Percentiles rank a stretch among this genome's conserved stretches.
phyloP scores from a whole-genome alignment of 164 flowering plant species.

The Vitis rupestris region DNA sequence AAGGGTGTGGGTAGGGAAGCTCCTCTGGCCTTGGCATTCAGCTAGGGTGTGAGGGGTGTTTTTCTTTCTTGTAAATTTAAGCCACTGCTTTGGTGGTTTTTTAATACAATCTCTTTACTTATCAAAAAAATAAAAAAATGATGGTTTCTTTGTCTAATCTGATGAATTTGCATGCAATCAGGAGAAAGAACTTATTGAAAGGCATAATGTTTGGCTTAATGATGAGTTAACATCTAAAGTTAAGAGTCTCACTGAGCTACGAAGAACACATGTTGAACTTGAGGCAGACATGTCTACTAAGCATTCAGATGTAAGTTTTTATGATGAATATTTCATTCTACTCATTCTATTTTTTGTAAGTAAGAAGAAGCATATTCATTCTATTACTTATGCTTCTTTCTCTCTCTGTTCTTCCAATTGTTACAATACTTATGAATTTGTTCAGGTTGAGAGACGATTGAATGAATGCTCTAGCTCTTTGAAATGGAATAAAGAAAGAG shows the following conservation, averaged over 20 bases:
- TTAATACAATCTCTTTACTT: no score
- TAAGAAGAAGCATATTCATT: not conserved
- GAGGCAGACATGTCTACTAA: slow-evolving; percentile 84
- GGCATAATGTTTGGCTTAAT: slow-evolving; percentile 88
- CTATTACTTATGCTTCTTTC: not conserved
- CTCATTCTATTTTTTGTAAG: not conserved
- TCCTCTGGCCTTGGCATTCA: no score
- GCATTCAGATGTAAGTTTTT: slow-evolving; percentile 58
- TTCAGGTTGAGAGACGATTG: slow-evolving; percentile 64
- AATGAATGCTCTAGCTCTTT: slow-evolving; percentile 63
- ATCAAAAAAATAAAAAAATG: no score
- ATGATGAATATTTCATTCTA: not conserved
- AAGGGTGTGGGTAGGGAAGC: no score
- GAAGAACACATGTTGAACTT: slow-evolving; percentile 52
- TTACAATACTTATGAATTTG: not conserved
- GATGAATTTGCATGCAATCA: slow-evolving; percentile 28
- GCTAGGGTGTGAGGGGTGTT: no score
- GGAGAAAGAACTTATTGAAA: slow-evolving; percentile 93
- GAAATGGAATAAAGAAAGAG: slow-evolving; percentile 66
- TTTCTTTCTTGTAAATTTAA: no score
- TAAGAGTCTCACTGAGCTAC: slow-evolving; percentile 46
- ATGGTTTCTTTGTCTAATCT: not conserved
- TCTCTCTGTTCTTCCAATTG: not conserved
- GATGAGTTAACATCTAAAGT: slow-evolving; percentile 78
- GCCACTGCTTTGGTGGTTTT: no score